Base-by-base conservation (phyloP, 192 early-diverging fungal genomes). In the Allomyces arbusculus region DNA sequence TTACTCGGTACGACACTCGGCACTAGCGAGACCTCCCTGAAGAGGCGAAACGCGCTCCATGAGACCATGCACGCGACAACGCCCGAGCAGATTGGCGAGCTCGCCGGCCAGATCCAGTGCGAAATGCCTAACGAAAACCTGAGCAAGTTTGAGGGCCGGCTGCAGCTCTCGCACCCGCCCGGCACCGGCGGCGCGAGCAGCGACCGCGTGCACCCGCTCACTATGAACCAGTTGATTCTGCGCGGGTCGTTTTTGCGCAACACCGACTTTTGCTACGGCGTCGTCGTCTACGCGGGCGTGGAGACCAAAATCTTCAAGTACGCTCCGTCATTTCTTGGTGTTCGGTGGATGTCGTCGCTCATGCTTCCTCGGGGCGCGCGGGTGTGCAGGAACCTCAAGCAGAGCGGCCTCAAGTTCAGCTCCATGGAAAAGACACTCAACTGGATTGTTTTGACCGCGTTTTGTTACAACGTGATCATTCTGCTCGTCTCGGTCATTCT, bases 211-310 rank as follows among this genome's bases (percentile, higher is more conserved):
- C 77, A 75, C 45, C 81, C 90, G 4, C 77, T 93, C 24, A 87
- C 88, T 22, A 81, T 89, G 68, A 79, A 81, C 55, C 87, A 97
- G 73, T 70, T 95, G 50, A 73, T 94, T 16, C 82, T 91, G 66
- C 84, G 94, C 61, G 94, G 92, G 25, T 85, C 91, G 1, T 82
- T 86, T 14, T 77, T 94, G 26, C 75, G 88, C 64, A 94, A 94
- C 70, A 92, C 91, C 0, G 81, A 85, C 1, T 88, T 84, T 61
- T 74, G 89, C 33, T 89, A 79, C 70, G 92, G 85, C 22, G 77
- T 90, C 61, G 88, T 86, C 1, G 78, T 92, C 33, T 83, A 80
- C 70, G 72, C 74, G 12, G 82, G 82, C 25, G 19, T 62, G 20
- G 75, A 81, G 66, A 81, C 82, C 5, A 83, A 83, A 65, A 78